Base-by-base conservation (phyloP, 495 filamentous ascomycete genomes). In the Podospora comata region DNA sequence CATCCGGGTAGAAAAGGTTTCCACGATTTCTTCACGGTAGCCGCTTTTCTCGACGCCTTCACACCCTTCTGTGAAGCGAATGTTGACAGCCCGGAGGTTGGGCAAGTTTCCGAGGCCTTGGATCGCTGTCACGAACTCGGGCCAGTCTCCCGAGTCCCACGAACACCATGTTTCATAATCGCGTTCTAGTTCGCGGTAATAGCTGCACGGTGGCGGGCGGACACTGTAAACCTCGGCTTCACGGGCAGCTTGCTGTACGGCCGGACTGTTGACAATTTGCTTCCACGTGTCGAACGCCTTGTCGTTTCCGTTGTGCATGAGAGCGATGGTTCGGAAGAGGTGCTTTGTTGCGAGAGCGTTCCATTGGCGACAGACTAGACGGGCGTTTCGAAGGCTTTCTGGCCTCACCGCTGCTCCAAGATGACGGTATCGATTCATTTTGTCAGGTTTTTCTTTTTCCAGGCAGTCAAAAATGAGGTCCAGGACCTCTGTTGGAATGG, bases 281-380 rank as follows among this genome's bases (percentile, higher is more conserved):
- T 58, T 57, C 59, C 60, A 68, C 2, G 28, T 59, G 26, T 6
- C 32, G 20, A 60, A 59, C 0, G 60, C 65, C 34, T 18, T 6
- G 30, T 57, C 65, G 16, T 58, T 23, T 20, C 23, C 5, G 18
- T 11, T 4, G 19, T 34, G 48, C n/a, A 56, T 5, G 4, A 68
- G 60, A 56, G 66, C 32, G n/a, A 64, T 7, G 28, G 54, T 39
- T 18, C 66, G 60, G 27, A 68, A 68, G 23, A 68, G 44, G 60
- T 64, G 60, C 53, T 26, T 7, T 27, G 60, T 30, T 28, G 39
- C n/a, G 44, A 48, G 28, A 11, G 19, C 5, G 60, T 68, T 64
- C 66, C 66, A 68, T 48, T 60, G 60, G 15, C 54, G 66, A 27
- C 66, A 68, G 28, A 68, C 66, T 13, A 68, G 66, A n/a, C 66